Percentiles rank a stretch among this genome's conserved stretches.
Evolutionary conservation across 2,329 filamentous ascomycete genomes (phyloP).

Genomic region (Aspergillus sp.): DNA sequence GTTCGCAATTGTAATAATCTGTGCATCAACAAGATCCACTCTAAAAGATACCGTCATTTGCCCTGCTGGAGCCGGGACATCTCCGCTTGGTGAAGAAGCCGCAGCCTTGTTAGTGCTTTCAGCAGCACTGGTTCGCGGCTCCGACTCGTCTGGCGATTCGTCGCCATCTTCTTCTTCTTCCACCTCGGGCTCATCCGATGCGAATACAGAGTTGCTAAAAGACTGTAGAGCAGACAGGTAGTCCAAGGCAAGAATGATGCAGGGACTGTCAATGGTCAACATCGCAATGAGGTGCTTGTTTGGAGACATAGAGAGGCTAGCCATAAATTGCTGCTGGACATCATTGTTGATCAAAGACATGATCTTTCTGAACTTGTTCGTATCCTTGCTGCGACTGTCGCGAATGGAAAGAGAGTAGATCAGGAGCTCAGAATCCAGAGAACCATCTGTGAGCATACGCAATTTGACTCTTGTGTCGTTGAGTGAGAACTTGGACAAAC

Average conservation of each 20-base stretch:
- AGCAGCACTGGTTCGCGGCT: conserved; percentile 26
- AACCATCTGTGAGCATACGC: conserved; percentile 85
- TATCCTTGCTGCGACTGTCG: conserved; percentile 82
- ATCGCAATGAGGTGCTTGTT: conserved; percentile 83
- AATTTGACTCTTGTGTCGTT: conserved; percentile 90
- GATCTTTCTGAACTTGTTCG: conserved; percentile 95
- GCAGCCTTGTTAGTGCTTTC: conserved; percentile 21
- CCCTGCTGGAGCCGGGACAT: conserved; percentile 33
- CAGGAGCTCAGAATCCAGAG: conserved; percentile 85
- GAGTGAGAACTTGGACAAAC: conserved; percentile 87
- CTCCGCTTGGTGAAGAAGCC: conserved; percentile 18
- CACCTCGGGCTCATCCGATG: conserved; percentile 46
- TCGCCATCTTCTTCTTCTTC: conserved; percentile 26
- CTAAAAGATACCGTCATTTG: conserved; percentile 79
- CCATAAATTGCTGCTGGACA: conserved; percentile 94
- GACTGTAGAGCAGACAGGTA: conserved; percentile 87
- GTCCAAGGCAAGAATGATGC: conserved; percentile 91
- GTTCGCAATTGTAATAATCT: conserved; percentile 94
- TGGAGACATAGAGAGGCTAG: conserved; percentile 86
- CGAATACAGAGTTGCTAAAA: conserved; percentile 69
- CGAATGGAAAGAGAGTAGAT: conserved; percentile 93
- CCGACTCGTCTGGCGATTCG: conserved; percentile 32
- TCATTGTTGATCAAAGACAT: conserved; percentile 96
- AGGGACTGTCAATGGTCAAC: conserved; percentile 88
- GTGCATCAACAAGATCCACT: conserved; percentile 91